A percentile compares a stretch with the other conserved stretches of the same genome.
Conservation (phyloP, 345 rosid species). For the Bruguiera sexangula region DNA sequence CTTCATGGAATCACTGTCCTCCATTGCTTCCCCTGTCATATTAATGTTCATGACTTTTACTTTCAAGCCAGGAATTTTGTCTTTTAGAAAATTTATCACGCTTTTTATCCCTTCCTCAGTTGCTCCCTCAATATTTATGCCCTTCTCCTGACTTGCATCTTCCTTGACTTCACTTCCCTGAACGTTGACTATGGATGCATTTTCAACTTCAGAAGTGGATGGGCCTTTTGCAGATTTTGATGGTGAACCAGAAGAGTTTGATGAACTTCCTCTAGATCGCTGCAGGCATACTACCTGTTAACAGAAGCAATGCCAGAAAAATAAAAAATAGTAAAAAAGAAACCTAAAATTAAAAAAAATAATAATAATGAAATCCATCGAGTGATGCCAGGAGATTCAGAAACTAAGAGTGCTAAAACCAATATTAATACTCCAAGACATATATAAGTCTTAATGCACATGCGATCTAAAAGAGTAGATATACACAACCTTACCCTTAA, state of each 20-base stretch:
- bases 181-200: constrained; percentile 46
- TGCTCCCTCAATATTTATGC: constrained; percentile 62
- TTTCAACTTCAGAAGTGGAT: constrained; percentile 44
- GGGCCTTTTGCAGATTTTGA: constrained; percentile 44
- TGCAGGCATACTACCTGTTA: constrained; percentile 77
- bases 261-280: constrained; percentile 51
- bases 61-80: constrained; percentile 89
- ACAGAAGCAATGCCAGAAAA: constrained; percentile 14
- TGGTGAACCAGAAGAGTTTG: constrained; percentile 31
- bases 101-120: constrained; percentile 92
- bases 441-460: no score
- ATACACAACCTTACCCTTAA: no score
- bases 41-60: constrained; percentile 68
- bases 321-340: background rate
- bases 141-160: constrained; percentile 61
- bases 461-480: no score
- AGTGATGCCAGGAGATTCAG: background rate
- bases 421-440: background rate
- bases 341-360: background rate
- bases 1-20: constrained; percentile 51
- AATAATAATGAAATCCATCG: background rate
- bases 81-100: constrained; percentile 85
- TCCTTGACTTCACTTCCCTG: constrained; percentile 57
- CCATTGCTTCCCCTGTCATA: constrained; percentile 48
- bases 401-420: background rate